Conservation (phyloP, 306 rosid genomes). For the Quercus cerris region DNA sequence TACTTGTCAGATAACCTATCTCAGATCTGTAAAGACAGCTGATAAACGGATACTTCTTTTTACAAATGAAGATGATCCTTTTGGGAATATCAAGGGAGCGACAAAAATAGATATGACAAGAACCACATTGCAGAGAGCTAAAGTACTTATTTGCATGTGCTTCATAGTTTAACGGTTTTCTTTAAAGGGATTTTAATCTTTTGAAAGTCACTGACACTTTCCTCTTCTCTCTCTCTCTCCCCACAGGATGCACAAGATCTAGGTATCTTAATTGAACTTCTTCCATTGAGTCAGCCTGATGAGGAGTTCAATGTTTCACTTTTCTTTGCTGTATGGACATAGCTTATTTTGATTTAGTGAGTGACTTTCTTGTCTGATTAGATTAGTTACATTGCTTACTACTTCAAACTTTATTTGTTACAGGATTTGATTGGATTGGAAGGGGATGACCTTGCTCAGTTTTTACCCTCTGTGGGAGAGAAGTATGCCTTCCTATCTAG, state of each 20-base stretch:
- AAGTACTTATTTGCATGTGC: conserved; percentile 46
- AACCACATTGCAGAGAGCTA: conserved; percentile 86
- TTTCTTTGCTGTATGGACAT: conserved; percentile 71
- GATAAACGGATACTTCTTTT: conserved; percentile 82
- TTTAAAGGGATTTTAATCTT: conserved; percentile 6
- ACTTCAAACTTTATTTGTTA: conserved; percentile 11
- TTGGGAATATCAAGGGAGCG: conserved; percentile 65
- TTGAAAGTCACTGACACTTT: conserved; percentile 10
- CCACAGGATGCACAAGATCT: conserved; percentile 87
- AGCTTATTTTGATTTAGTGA: conserved; percentile 10
- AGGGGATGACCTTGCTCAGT: conserved; percentile 65
- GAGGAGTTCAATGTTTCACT: conserved; percentile 56
- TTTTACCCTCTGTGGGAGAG: conserved; percentile 58
- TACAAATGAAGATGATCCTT: conserved; percentile 95
- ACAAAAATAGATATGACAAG: conserved; percentile 75
- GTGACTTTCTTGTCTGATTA: conserved; percentile 6
- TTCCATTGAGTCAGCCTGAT: conserved; percentile 65
- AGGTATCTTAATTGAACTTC: conserved; percentile 84
- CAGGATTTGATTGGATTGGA: conserved; percentile 81
- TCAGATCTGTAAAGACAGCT: conserved; percentile 72
- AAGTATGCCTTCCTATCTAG: conserved; percentile 46
- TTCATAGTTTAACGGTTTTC: conserved; percentile 14
- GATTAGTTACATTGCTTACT: conserved; percentile 13
- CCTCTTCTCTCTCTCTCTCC: not conserved
- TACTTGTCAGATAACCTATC: conserved; percentile 19